Evolutionary conservation across 257 asterid species (phyloP), one percentile per base, ranked within the genome.

Genomic region (Solanum stenotomum): DNA sequence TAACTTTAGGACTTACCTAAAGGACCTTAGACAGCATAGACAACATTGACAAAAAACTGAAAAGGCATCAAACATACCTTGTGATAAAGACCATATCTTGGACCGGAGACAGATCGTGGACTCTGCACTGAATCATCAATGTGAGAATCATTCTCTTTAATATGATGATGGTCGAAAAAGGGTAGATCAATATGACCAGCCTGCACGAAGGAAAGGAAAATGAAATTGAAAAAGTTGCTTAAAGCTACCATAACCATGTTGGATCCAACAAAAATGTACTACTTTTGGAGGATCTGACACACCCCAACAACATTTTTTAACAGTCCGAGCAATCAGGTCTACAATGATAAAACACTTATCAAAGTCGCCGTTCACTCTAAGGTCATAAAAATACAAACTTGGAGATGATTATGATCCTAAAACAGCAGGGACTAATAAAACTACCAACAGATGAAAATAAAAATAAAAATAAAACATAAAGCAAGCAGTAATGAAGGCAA

Each of bases 21-120:
- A 79, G 9, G 68, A 49, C 27, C 40, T 29, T 81, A 81, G 18
- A 46, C 59, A 81, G 40, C n/a, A 42, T 5, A 25, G 37, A 44
- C 61, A 81, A 46, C 68, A 46, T 46, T 15, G 29, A 46, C 31
- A 65, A 68, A 87, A 56, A 16, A 44, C 70, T 75, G 68, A 49
- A 8, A 37, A 72, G 82, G 65, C 83, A 87, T 70, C 49, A n/a
- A 27, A 33, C 90, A 68, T 84, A 92, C 96, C 95, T 92, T 88
- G 67, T 84, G 87, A 81, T 40, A 88, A 77, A 87, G 44, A n/a
- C 91, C 93, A 84, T 92, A 87, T 87, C 88, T 92, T 83, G 90
- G 93, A 85, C 93, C 90, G 70, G 92, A 91, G 63, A 89, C 92
- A 8, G 92, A 91, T 84, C 67, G 91, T 42, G 93, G 96, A 88